Conservation (phyloP, 768 basidiomycete species). For the Tylopilus cervinicoccineus region DNA sequence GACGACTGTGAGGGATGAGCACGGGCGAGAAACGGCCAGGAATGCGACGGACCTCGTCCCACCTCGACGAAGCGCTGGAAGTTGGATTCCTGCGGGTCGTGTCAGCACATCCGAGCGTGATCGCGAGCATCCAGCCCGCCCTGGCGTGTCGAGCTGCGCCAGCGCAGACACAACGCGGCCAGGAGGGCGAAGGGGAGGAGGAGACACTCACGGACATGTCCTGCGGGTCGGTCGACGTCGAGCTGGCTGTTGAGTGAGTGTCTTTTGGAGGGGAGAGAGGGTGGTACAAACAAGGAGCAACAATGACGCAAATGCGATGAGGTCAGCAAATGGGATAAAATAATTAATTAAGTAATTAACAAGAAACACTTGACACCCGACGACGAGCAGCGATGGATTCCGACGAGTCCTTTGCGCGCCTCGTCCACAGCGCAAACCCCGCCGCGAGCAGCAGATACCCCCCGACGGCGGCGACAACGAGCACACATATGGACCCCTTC, state of each 20-base stretch:
- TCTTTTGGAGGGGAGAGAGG: not conserved
- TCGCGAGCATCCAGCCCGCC: slow-evolving; percentile 12
- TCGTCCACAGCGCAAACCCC: slow-evolving; percentile 27
- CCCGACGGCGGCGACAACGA: slow-evolving; percentile 63
- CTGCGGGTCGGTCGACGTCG: slow-evolving; percentile 4
- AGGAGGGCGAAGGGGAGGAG: too few species aligned
- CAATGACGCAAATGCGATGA: slow-evolving; percentile 4
- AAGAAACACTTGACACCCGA: too few species aligned
- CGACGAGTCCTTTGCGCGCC: slow-evolving; percentile 26
- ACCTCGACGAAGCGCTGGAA: slow-evolving; percentile 99
- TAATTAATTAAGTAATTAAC: not conserved
- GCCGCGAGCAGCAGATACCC: slow-evolving; percentile 41
- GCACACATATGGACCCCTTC: slow-evolving; percentile 77
- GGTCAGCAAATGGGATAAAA: slow-evolving; percentile 8
- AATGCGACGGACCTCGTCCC: slow-evolving; percentile 64
- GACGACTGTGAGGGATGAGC: slow-evolving; percentile 52
- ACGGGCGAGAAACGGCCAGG: not conserved
- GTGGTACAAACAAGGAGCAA: slow-evolving; percentile 11
- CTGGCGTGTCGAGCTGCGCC: not conserved
- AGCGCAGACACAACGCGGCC: not conserved
- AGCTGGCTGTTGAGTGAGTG: not conserved
- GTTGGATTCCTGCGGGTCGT: slow-evolving; percentile 59
- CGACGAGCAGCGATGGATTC: slow-evolving; percentile 17
- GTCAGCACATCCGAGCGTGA: slow-evolving; percentile 16
- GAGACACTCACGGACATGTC: slow-evolving; percentile 22